Conservation (phyloP, 2,329 filamentous ascomycete species). For the Grosmannia serpens region DNA sequence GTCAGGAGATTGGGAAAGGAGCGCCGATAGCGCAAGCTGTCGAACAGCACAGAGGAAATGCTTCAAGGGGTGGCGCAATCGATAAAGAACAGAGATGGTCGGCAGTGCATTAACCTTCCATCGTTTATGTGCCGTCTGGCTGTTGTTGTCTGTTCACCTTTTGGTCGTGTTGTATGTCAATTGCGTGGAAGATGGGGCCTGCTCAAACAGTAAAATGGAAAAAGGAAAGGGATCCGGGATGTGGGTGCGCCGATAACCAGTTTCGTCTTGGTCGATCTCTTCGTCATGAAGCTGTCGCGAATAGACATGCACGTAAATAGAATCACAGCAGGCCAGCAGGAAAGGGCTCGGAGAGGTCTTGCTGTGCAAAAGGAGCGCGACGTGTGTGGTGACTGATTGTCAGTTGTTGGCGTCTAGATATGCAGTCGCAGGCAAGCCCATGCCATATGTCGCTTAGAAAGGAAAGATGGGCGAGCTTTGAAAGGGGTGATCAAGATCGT, state of each 20-base stretch:
- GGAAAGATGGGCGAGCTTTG: neutral
- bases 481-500: neutral
- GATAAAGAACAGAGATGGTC: neutral
- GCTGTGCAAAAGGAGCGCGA: neutral
- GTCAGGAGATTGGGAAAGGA: neutral
- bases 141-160: neutral
- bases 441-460: neutral
- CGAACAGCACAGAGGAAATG: neutral
- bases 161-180: neutral
- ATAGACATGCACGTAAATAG: neutral
- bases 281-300: neutral
- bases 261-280: neutral
- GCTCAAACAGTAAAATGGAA: slow-evolving; percentile 10
- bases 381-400: neutral
- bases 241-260: neutral
- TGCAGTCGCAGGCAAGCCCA: neutral
- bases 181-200: slow-evolving; percentile 19
- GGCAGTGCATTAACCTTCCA: neutral
- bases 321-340: neutral
- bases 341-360: neutral
- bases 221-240: slow-evolving; percentile 3
- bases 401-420: neutral
- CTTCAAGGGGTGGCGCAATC: neutral
- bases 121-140: neutral
- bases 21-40: neutral